Evolutionary conservation across 139 green algal species (phyloP).

Genomic region (Chlorella sp.): DNA sequence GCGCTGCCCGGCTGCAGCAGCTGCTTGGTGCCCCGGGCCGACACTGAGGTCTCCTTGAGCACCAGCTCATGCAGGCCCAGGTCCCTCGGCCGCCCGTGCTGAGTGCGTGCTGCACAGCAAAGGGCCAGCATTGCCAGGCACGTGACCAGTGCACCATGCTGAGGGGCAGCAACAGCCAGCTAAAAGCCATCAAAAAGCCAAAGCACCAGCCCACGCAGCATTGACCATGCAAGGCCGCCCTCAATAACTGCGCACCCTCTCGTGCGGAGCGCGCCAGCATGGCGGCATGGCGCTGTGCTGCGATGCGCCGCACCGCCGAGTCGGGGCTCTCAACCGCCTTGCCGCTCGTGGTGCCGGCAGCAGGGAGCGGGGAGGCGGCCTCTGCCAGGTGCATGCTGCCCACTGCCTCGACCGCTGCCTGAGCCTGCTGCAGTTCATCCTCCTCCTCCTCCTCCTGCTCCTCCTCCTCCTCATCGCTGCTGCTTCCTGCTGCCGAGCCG

Average conservation of each 20-base stretch:
- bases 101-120: not conserved
- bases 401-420: not conserved
- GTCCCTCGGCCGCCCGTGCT: not conserved
- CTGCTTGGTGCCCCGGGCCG: not conserved
- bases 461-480: not conserved
- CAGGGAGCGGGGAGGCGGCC: not conserved
- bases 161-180: too few species aligned
- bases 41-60: constrained; percentile 20
- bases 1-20: constrained; percentile 34
- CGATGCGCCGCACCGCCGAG: constrained; percentile 16
- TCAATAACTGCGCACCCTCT: too few species aligned
- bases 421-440: not conserved
- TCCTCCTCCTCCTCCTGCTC: not conserved
- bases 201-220: too few species aligned
- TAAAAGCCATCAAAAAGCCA: too few species aligned
- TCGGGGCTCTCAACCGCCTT: constrained; percentile 7
- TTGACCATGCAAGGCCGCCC: too few species aligned
- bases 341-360: too few species aligned
- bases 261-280: not conserved
- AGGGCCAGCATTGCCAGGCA: too few species aligned
- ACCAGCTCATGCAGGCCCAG: constrained; percentile 1
- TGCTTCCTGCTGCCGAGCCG: not conserved
- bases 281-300: not conserved
- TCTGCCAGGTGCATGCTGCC: not conserved
- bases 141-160: too few species aligned